Percentiles rank a stretch among this genome's conserved stretches.
Evolutionary conservation across 768 basidiomycete species (phyloP).

Genomic region (Termitomyces sp.): DNA sequence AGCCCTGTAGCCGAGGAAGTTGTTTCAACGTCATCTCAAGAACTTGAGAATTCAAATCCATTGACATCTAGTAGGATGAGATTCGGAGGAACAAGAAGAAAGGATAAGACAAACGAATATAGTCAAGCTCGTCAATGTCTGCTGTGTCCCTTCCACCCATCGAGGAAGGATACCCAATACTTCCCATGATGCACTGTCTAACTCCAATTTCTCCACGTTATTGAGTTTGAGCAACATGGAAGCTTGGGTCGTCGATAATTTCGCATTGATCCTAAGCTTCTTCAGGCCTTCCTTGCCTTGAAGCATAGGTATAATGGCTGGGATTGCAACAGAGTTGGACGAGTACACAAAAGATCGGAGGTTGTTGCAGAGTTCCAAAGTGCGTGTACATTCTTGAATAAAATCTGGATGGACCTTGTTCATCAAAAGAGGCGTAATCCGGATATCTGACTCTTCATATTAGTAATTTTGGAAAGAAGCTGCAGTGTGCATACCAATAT

Average conservation of each 20-base stretch:
- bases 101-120: conserved; percentile 45
- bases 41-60: conserved; percentile 46
- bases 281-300: conserved; percentile 37
- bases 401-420: conserved; percentile 40
- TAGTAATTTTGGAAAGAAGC: background rate
- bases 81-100: background rate
- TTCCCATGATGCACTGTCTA: conserved; percentile 62
- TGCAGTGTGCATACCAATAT: conserved; percentile 41
- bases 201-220: conserved; percentile 38
- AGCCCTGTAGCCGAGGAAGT: conserved; percentile 47
- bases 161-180: conserved; percentile 52
- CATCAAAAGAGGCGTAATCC: conserved; percentile 38
- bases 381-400: conserved; percentile 43
- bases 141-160: conserved; percentile 43
- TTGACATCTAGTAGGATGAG: conserved; percentile 40
- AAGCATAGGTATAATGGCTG: conserved; percentile 45
- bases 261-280: conserved; percentile 44
- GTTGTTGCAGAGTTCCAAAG: conserved; percentile 46
- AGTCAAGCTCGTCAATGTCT: conserved; percentile 48
- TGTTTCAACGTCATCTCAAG: conserved; percentile 42
- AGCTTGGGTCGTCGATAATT: conserved; percentile 49
- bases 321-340: conserved; percentile 31
- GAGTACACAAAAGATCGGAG: conserved; percentile 55
- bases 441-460: conserved; percentile 39
- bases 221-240: conserved; percentile 33